Evolutionary conservation across 352 stramenopile species (phyloP).

Genomic region (Elongisporangium undulatum): DNA sequence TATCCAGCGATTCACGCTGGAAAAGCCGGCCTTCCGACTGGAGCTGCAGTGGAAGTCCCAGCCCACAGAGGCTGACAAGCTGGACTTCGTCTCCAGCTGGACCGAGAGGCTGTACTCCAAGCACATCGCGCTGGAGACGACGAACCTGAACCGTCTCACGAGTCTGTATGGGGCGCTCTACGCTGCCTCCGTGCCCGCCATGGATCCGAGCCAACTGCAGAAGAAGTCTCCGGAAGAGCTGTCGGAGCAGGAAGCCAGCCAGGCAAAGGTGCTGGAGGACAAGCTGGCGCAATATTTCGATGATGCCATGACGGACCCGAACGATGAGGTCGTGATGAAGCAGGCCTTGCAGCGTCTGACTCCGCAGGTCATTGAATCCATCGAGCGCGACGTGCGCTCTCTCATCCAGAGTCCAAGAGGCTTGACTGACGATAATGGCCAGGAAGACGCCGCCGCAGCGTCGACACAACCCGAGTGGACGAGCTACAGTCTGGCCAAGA

Average conservation of each 20-base stretch:
- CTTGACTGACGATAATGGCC: slow-evolving; percentile 12
- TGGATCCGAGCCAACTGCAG: slow-evolving; percentile 3
- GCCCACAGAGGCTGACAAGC: slow-evolving; percentile 1
- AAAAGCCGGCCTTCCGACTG: slow-evolving; percentile 43
- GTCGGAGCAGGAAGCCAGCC: slow-evolving; percentile 7
- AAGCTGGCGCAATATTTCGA: slow-evolving; percentile 70
- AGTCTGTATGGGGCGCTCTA: slow-evolving; percentile 50
- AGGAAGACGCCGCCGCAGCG: slow-evolving; percentile 7
- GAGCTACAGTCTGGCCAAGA: slow-evolving; percentile 60
- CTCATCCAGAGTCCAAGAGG: slow-evolving; percentile 24
- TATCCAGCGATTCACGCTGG: slow-evolving; percentile 55
- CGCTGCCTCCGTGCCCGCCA: slow-evolving; percentile 22
- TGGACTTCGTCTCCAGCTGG: slow-evolving; percentile 21
- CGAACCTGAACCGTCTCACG: slow-evolving; percentile 56
- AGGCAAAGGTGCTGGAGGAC: slow-evolving; percentile 33
- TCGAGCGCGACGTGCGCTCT: slow-evolving; percentile 46
- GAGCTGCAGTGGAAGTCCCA: slow-evolving; percentile 26
- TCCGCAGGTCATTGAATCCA: slow-evolving; percentile 33
- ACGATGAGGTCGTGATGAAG: slow-evolving; percentile 31
- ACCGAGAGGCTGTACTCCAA: slow-evolving; percentile 48
- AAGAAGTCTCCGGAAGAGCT: slow-evolving; percentile 6
- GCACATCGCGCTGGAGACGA: slow-evolving; percentile 47
- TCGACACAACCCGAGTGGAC: slow-evolving; percentile 31
- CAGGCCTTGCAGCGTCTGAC: slow-evolving; percentile 49
- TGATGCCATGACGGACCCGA: slow-evolving; percentile 14